These are phyloP conservation scores for Fusarium chuoi DNA, from an alignment of 2,329 filamentous ascomycete genomes.

Conservation along the genomic window DNA sequence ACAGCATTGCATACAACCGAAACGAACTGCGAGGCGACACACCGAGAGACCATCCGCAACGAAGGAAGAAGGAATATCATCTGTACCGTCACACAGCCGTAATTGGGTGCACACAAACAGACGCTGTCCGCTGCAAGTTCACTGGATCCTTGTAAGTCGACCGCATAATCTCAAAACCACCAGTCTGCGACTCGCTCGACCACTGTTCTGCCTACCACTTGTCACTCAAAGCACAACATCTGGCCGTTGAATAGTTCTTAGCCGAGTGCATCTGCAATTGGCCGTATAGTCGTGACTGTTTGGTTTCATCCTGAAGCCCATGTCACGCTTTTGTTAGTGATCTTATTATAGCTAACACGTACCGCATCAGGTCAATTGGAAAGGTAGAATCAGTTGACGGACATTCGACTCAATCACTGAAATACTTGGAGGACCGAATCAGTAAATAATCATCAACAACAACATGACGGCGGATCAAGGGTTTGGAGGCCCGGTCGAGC, in stretches of 20 bases:
- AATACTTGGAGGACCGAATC: not conserved
- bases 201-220: conserved; percentile 9
- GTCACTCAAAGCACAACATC: conserved; percentile 32
- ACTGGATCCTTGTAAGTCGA: conserved; percentile 42
- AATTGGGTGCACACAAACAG: conserved; percentile 32
- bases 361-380: conserved; percentile 4
- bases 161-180: conserved; percentile 19
- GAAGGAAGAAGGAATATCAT: conserved; percentile 7
- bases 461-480: conserved; percentile 60
- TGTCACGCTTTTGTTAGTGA: not conserved
- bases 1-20: conserved; percentile 18
- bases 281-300: conserved; percentile 41
- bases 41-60: not conserved
- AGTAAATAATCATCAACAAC: conserved; percentile 11
- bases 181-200: conserved; percentile 8
- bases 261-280: conserved; percentile 41
- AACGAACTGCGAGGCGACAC: conserved; percentile 31
- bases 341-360: conserved; percentile 23
- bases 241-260: conserved; percentile 33
- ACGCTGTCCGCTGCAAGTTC: conserved; percentile 9
- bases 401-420: not conserved
- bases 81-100: conserved; percentile 19
- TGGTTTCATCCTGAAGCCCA: conserved; percentile 17
- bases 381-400: not conserved
- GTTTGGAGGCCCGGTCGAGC: conserved; percentile 54